phyloP scores from a whole-genome alignment of 1,139 yeast species.

The Maudiozyma humilis region DNA sequence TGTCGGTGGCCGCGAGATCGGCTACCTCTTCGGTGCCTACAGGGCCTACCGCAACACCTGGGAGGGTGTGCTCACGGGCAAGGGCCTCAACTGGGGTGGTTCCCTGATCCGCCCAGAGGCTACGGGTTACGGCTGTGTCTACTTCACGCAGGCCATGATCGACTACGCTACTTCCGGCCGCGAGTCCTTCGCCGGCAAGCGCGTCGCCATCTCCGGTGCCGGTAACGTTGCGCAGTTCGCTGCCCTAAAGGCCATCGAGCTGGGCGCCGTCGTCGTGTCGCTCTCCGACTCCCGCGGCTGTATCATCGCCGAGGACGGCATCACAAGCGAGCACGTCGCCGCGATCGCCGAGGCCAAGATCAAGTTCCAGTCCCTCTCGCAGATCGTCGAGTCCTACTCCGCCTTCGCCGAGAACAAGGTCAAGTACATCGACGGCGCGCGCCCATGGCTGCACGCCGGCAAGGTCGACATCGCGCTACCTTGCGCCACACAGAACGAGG shows the following conservation, averaged over 20 bases:
- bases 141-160: slow-evolving; percentile 96
- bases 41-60: slow-evolving; percentile 83
- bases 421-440: slow-evolving; percentile 82
- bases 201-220: slow-evolving; percentile 93
- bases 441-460: slow-evolving; percentile 94
- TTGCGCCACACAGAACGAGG: slow-evolving; percentile 97
- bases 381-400: slow-evolving; percentile 53
- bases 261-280: slow-evolving; percentile 91
- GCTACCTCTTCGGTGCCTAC: slow-evolving; percentile 95
- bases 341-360: slow-evolving; percentile 77
- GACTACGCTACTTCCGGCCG: slow-evolving; percentile 84
- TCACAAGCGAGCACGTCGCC: slow-evolving; percentile 70
- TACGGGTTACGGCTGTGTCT: slow-evolving; percentile 94
- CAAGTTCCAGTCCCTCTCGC: slow-evolving; percentile 66
- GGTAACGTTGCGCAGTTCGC: slow-evolving; percentile 99
- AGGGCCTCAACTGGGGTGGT: slow-evolving; percentile 98
- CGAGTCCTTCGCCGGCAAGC: slow-evolving; percentile 84
- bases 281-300: slow-evolving; percentile 92
- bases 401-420: slow-evolving; percentile 52
- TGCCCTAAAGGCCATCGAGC: slow-evolving; percentile 92
- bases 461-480: slow-evolving; percentile 94
- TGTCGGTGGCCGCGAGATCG: slow-evolving; percentile 88
- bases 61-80: slow-evolving; percentile 97
- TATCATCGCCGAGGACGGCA: slow-evolving; percentile 67
- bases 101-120: slow-evolving; percentile 98